Base-by-base conservation (phyloP, 306 rosid genomes). In the Quercus alba region DNA sequence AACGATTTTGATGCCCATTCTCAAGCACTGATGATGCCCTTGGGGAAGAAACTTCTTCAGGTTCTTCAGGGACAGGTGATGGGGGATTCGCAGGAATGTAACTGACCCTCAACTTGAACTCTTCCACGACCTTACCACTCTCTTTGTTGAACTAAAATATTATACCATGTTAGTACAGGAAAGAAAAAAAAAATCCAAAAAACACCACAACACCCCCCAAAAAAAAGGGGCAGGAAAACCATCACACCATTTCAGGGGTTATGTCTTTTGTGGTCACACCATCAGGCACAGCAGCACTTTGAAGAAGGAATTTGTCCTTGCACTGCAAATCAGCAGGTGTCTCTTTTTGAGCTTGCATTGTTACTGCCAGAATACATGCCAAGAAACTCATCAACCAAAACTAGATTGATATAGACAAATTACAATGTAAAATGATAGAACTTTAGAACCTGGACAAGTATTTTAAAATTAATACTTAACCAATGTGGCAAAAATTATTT, bases 291-390 rank as follows among this genome's bases (percentile, higher is more conserved):
- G 51, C 75, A 84, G 74, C 90, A 79, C 90, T 84, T 87, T 84
- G 90, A 79, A 87, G 85, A 28, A 87, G 81, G 73, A 87, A 87
- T 55, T 87, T 87, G 81, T 87, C 90, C 86, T 81, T 87, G 86
- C 88, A 87, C 74, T 84, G 90, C 88, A 87, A 81, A 74, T 84
- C 86, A 19, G 70, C 62, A 28, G 83, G 88, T 11, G 76, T 23
- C 75, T 82, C 90, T 64, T 82, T 87, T 13, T 75, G 88, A 26
- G 84, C 78, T 79, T 87, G 90, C 90, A 87, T 87, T 55, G 88
- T 87, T 30, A 87, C 88, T 87, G 59, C 66, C 38, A 77, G 41
- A 70, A 28, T 25, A 73, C 62, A 66, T 52, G 11, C 52, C 30
- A 56, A 73, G 44, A 70, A 75, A 49, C 4, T 49, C 46, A 44